phyloP scores from a whole-genome alignment of 208 protist species.

The Dictyostelium gargantuum region DNA sequence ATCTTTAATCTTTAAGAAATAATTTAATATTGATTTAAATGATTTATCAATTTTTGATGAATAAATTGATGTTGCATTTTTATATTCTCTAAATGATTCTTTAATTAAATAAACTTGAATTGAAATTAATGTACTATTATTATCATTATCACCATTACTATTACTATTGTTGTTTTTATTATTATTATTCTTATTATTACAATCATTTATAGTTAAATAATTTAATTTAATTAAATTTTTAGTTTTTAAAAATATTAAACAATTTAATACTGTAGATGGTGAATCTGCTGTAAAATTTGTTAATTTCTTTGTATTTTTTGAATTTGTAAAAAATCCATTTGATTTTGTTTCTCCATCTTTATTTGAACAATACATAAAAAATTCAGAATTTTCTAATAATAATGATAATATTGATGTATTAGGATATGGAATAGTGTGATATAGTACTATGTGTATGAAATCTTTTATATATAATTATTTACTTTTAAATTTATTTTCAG shows the following conservation, averaged over 20 bases:
- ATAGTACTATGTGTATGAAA: too few species aligned
- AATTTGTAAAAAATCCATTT: not conserved
- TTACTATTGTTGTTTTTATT: too few species aligned
- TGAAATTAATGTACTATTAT: not conserved
- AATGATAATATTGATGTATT: too few species aligned
- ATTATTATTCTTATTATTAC: too few species aligned
- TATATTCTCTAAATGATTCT: not conserved
- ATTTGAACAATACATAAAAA: not conserved
- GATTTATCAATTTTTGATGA: not conserved
- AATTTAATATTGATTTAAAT: constrained; percentile 24
- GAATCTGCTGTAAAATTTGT: not conserved
- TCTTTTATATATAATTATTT: not conserved
- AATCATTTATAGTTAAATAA: not conserved
- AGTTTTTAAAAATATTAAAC: not conserved
- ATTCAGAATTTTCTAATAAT: too few species aligned
- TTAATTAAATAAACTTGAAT: not conserved
- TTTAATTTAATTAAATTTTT: not conserved
- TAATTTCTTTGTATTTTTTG: not conserved
- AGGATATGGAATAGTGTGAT: too few species aligned
- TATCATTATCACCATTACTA: not conserved
- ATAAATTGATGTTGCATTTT: not conserved
- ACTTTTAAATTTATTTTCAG: too few species aligned
- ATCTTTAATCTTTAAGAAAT: not conserved
- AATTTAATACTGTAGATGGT: not conserved
- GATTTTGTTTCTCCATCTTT: not conserved